A percentile compares a stretch with the other conserved stretches of the same genome.
Evolutionary conservation across 495 filamentous ascomycete species (phyloP).

Genomic region (Sphaerosporella brunnea): DNA sequence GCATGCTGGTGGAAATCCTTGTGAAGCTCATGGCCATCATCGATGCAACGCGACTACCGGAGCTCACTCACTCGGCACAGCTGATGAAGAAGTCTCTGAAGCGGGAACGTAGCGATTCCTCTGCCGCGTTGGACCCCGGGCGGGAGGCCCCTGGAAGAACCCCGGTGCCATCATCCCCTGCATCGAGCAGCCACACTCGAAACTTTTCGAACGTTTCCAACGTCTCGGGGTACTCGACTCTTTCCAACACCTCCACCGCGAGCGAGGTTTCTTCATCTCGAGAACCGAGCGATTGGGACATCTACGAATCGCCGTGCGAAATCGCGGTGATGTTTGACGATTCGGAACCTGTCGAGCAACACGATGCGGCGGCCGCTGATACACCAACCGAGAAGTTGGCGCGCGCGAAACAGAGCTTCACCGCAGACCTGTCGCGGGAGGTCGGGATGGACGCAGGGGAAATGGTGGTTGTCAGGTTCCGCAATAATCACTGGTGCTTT

Average conservation of each 20-base stretch:
- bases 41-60: neutral
- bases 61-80: neutral
- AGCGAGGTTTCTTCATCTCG: neutral
- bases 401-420: neutral
- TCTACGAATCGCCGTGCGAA: neutral
- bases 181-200: neutral
- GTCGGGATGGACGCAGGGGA: neutral
- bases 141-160: too few species aligned
- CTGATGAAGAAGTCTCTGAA: neutral
- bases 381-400: neutral
- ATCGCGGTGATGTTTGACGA: neutral
- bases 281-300: neutral
- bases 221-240: neutral
- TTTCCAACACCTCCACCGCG: neutral
- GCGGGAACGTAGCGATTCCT: neutral
- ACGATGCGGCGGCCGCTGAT: neutral
- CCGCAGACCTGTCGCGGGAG: neutral
- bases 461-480: neutral
- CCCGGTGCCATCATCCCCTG: neutral
- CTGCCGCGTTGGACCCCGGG: too few species aligned
- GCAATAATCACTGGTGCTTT: conserved; percentile 2
- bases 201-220: conserved; percentile 3
- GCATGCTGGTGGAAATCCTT: neutral
- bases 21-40: conserved; percentile 1
- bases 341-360: neutral